Evolutionary conservation across 1,139 yeast genomes (phyloP).

Genomic region (Debaryomyces singareniensis): DNA sequence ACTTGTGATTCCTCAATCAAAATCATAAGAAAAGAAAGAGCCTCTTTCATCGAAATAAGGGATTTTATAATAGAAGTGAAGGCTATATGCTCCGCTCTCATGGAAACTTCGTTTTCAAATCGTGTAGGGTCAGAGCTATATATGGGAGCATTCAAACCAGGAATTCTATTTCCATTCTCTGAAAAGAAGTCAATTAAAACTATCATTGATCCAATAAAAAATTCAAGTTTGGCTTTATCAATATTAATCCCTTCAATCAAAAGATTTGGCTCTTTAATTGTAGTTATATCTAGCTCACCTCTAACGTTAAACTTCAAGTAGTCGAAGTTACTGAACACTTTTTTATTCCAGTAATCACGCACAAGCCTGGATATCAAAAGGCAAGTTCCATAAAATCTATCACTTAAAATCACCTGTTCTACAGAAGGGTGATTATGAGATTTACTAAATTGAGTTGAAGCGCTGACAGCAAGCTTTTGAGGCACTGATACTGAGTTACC

Average conservation of each 20-base stretch:
- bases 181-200: constrained; percentile 54
- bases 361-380: constrained; percentile 72
- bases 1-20: constrained; percentile 67
- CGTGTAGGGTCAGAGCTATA: constrained; percentile 43
- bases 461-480: background rate
- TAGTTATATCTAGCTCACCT: constrained; percentile 33
- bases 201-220: constrained; percentile 59
- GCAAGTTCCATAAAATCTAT: constrained; percentile 88
- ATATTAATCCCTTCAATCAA: constrained; percentile 42
- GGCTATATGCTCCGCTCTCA: constrained; percentile 90
- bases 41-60: constrained; percentile 78
- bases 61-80: constrained; percentile 73
- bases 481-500: constrained; percentile 2
- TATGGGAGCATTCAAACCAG: constrained; percentile 52
- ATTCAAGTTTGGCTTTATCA: constrained; percentile 53
- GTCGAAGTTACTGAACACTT: constrained; percentile 51
- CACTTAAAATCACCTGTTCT: constrained; percentile 80
- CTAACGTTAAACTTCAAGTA: constrained; percentile 35
- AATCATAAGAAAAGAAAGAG: constrained; percentile 78
- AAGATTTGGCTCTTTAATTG: constrained; percentile 42
- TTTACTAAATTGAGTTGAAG: background rate
- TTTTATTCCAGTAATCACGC: constrained; percentile 70
- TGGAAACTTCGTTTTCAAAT: constrained; percentile 57
- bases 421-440: constrained; percentile 32
- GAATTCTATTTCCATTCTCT: constrained; percentile 54